A percentile compares a stretch with the other conserved stretches of the same genome.
Evolutionary conservation across 2,329 filamentous ascomycete genomes (phyloP).

Genomic region (Claviceps sp.): DNA sequence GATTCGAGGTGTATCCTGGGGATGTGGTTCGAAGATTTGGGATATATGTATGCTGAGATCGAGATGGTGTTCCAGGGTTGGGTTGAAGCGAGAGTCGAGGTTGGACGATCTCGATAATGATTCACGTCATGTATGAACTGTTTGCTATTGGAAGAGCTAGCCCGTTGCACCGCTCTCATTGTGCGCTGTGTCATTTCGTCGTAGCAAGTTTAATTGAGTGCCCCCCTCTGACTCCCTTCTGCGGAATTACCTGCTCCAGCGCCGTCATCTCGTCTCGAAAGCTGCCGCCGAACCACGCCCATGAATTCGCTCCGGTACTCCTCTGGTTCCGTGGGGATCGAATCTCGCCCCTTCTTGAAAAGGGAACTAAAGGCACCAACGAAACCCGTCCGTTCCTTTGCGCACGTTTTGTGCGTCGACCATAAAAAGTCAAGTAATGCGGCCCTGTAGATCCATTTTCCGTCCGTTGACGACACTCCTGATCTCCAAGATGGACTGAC

Average conservation of each 20-base stretch:
- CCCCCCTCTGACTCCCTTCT: neutral
- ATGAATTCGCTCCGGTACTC: conserved; percentile 50
- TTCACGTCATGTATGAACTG: no score
- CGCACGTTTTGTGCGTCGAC: conserved; percentile 57
- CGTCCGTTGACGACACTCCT: conserved; percentile 47
- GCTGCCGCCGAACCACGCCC: conserved; percentile 32
- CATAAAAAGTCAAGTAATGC: conserved; percentile 66
- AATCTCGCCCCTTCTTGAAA: conserved; percentile 56
- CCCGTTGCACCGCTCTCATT: no score
- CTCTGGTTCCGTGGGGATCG: conserved; percentile 53
- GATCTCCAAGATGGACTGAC: conserved; percentile 37
- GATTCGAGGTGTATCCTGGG: no score
- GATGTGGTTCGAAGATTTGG: no score
- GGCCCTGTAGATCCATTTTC: conserved; percentile 53
- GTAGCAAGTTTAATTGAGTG: no score
- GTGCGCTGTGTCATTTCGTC: no score
- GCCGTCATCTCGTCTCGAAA: conserved; percentile 7
- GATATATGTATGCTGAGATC: no score
- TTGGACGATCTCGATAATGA: no score
- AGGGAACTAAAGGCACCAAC: conserved; percentile 51
- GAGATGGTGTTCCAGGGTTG: no score
- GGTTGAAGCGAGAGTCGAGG: no score
- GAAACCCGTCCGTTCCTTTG: conserved; percentile 51
- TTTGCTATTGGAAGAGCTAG: no score
- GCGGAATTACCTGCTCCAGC: no score